A percentile compares a stretch with the other conserved stretches of the same genome.
These are phyloP conservation scores for Austropuccinia psidii DNA, from an alignment of 1,284 basidiomycete species.

Conservation along the genomic window DNA sequence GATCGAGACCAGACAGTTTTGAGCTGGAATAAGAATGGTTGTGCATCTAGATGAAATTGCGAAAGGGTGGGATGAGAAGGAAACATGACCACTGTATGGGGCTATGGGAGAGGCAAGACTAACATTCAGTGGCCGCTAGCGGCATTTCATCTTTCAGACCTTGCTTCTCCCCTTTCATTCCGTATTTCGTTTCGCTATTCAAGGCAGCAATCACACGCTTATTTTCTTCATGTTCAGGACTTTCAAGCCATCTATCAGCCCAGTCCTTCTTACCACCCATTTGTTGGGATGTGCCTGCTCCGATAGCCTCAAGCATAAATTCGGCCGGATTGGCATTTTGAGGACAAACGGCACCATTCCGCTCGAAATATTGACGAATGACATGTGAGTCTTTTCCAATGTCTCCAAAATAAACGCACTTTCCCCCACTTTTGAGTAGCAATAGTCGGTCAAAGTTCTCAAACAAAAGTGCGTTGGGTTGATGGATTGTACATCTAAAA, in stretches of 20 bases:
- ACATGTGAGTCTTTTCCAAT: slow-evolving; percentile 54
- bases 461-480: slow-evolving; percentile 60
- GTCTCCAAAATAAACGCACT: slow-evolving; percentile 55
- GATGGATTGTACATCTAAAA: slow-evolving; percentile 55
- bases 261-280: slow-evolving; percentile 62
- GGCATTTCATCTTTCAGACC: too few relatives aligned
- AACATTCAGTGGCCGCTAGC: too few relatives aligned
- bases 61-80: too few relatives aligned
- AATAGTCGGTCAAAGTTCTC: slow-evolving; percentile 60
- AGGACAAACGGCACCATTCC: slow-evolving; percentile 53
- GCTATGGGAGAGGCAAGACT: too few relatives aligned
- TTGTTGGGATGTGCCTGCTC: slow-evolving; percentile 60
- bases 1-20: slow-evolving; percentile 66
- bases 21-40: slow-evolving; percentile 70
- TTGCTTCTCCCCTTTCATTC: too few relatives aligned
- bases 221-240: slow-evolving; percentile 46
- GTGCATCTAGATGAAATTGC: slow-evolving; percentile 50
- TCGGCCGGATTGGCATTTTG: slow-evolving; percentile 51
- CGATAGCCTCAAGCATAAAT: slow-evolving; percentile 57
- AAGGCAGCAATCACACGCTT: slow-evolving; percentile 51
- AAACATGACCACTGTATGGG: too few relatives aligned
- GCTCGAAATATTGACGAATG: slow-evolving; percentile 55
- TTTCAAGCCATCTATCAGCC: slow-evolving; percentile 62
- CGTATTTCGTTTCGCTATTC: too few relatives aligned
- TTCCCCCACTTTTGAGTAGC: slow-evolving; percentile 51